Evolutionary conservation across 2,329 filamentous ascomycete species (phyloP), one percentile per base, ranked within the genome.

Genomic region (Clonostachys solani): DNA sequence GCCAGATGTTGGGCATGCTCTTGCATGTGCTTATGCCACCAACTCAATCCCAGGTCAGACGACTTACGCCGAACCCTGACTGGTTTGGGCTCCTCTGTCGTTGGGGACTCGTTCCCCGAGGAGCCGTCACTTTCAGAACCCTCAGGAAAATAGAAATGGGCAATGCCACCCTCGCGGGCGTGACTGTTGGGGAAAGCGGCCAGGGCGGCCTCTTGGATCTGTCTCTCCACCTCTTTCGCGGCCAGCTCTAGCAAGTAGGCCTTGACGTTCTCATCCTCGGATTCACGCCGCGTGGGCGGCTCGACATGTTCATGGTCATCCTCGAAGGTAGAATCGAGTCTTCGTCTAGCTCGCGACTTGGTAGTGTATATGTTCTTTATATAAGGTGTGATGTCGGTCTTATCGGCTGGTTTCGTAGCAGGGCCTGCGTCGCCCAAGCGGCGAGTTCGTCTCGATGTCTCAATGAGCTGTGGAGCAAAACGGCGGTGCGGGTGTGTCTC

Each of bases 21-120:
- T 55, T 89, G 86, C 86, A 94, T 88, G 56, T 90, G 85, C 57
- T 84, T 80, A 59, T 94, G 76, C 60, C 90, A 89, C 84, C 87
- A 92, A 45, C 77, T 76, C 56, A 84, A 72, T 45, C 80, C 77
- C 55, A 83, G 74, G 44, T 80, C 78, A 3, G 81, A 84, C 42
- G 81, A 82, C 58, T 84, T 81, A 38, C 81, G 76, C 49, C 80
- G 72, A 23, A 61, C 49, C 40, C 68, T 50, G 47, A 56, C 54
- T 29, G 23, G 23, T 8, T 18, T 18, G 40, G 49, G 50, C 17
- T 56, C 54, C 23, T 59, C 54, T 13, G 58, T 54, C n/a, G 58
- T 48, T 2, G 15, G 17, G 59, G 59, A 7, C 67, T 70, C 9
- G 62, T 66, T 52, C 8, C 18, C 40, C 16, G 34, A 41, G 13